Evolutionary conservation across 2,329 filamentous ascomycete species (phyloP), one percentile per base, ranked within the genome.

Genomic region (Talaromyces rugulosus): DNA sequence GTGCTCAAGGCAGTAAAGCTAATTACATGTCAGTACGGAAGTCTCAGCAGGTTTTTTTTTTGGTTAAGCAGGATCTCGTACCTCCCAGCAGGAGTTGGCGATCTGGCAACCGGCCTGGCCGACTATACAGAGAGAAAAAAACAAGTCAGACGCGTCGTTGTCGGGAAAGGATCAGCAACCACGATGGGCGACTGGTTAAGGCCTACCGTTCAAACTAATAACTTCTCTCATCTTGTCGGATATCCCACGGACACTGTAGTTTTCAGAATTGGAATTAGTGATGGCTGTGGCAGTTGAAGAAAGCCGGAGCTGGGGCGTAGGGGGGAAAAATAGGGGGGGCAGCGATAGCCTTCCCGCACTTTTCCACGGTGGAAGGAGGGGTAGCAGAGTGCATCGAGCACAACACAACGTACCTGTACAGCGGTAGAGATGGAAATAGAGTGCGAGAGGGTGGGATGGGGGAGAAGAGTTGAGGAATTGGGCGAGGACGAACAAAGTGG

Each of bases 41-140:
- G 72, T 66, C 67, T 52, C 30, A 36, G 18, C 16, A 40, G 8
- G 18, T 12, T 3, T 28, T 27, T 28, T 33, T 36, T 33, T 9
- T 31, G 44, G 12, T 53, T 27, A 44, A 31, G 27, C 23, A 33
- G 18, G 14, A 42, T 47, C 28, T 56, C 91, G 85, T 84, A 99
- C 95, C 92, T 99, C 95, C 95, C 95, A 99, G 89, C 95, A 98
- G 74, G 95, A 95, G 86, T 99, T 99, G 84, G 94, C 95, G 78
- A 99, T 99, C 82, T 99, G 95, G 89, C 95, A 98, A 90, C 95
- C 95, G 80, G 95, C 95, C 88, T 99, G 95, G 83, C 95, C 95
- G 86, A 99, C 95, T 99, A 80, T 75, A 53, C 40, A 9, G 76
- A 58, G 67, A 59, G 72, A 66, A 53, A 58, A 59, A 58, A 42